Evolutionary conservation across 2,329 filamentous ascomycete genomes (phyloP).

Genomic region (Stachybotrys elegans): DNA sequence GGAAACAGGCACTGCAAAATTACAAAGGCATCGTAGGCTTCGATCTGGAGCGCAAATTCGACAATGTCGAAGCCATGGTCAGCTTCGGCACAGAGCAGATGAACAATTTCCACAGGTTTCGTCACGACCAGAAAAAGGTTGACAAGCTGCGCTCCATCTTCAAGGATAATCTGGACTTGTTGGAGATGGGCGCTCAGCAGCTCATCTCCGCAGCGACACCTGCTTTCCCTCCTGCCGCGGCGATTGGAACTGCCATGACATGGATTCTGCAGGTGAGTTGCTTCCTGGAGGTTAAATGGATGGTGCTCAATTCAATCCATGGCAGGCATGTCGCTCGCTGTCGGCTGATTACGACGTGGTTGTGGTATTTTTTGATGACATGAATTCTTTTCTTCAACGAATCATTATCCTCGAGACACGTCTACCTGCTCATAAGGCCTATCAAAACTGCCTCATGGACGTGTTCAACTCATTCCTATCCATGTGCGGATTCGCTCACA

Average conservation of each 20-base stretch:
- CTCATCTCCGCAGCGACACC: conserved; percentile 21
- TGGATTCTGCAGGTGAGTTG: conserved; percentile 21
- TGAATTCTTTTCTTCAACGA: conserved; percentile 29
- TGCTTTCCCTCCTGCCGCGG: conserved; percentile 25
- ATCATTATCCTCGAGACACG: conserved; percentile 26
- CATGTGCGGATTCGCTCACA: conserved; percentile 27
- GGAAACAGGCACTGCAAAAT: conserved; percentile 24
- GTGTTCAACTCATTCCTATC: conserved; percentile 28
- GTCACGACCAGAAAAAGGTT: conserved; percentile 26
- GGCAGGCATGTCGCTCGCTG: conserved; percentile 20
- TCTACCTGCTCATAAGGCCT: conserved; percentile 21
- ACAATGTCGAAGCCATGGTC: conserved; percentile 19
- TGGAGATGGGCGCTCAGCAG: conserved; percentile 22
- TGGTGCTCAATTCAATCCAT: no score
- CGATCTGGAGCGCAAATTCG: conserved; percentile 22
- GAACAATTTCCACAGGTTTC: conserved; percentile 25
- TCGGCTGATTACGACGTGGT: conserved; percentile 33
- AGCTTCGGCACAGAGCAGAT: conserved; percentile 22
- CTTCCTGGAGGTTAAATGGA: background rate
- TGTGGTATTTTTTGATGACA: conserved; percentile 30
- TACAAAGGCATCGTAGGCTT: conserved; percentile 28
- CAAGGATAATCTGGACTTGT: conserved; percentile 20
- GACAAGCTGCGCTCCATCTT: conserved; percentile 25
- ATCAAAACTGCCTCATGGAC: conserved; percentile 28
- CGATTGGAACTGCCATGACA: conserved; percentile 27